phyloP scores from a whole-genome alignment of 2,329 filamentous ascomycete genomes.

The Lasiodiplodia citricola region DNA sequence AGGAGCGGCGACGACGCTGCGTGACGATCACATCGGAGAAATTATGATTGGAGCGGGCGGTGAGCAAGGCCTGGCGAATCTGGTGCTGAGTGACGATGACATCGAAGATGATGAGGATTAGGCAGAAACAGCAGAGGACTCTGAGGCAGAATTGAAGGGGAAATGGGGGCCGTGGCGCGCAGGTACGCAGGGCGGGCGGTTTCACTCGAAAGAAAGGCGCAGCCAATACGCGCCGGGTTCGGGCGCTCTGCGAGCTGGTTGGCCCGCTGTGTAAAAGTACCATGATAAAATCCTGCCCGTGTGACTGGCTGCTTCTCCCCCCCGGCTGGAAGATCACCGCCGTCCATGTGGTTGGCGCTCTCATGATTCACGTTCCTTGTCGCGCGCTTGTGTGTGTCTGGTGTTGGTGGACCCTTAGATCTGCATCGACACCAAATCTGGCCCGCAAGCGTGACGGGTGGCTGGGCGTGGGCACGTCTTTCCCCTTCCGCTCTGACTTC shows the following conservation, averaged over 20 bases:
- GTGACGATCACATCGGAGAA: conserved; percentile 20
- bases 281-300: conserved; percentile 2
- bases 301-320: conserved; percentile 5
- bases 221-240: conserved; percentile 3
- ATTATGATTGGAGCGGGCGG: conserved; percentile 16
- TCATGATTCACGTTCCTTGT: conserved; percentile 21
- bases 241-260: background rate
- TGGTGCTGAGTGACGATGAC: conserved; percentile 55
- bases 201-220: background rate
- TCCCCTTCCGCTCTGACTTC: too few relatives aligned
- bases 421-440: conserved; percentile 15
- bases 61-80: conserved; percentile 38
- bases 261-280: conserved; percentile 2
- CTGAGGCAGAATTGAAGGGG: background rate
- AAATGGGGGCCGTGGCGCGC: background rate
- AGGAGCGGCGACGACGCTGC: background rate
- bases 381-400: background rate
- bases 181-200: background rate
- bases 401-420: conserved; percentile 19
- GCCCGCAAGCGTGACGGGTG: background rate
- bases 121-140: background rate
- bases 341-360: background rate
- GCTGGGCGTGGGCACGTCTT: background rate
- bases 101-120: conserved; percentile 45
- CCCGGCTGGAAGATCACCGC: background rate